Evolutionary conservation across 441 rosid genomes (phyloP).

Genomic region (Populus hybrid): DNA sequence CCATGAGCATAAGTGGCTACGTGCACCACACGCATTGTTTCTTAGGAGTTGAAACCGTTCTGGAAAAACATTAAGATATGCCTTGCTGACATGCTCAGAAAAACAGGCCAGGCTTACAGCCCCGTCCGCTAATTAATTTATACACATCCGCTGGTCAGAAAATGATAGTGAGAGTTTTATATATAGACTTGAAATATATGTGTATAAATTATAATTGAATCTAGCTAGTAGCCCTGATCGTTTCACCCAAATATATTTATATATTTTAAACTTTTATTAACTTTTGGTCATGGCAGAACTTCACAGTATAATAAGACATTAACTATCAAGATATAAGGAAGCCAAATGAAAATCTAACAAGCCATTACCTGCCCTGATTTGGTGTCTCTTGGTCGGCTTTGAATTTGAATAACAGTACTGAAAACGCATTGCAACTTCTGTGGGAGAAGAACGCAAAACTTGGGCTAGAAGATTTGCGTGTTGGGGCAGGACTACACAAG

Average conservation of each 20-base stretch:
- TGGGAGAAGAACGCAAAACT: background rate
- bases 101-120: background rate
- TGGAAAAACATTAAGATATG: background rate
- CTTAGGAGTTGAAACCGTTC: background rate
- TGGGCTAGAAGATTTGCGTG: background rate
- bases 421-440: background rate
- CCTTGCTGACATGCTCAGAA: background rate
- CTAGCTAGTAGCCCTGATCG: background rate
- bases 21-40: background rate
- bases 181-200: too few species aligned
- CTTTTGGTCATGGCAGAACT: background rate
- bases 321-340: too few species aligned
- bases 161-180: background rate
- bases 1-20: background rate
- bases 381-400: background rate
- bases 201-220: background rate
- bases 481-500: slow-evolving; percentile 45
- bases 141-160: background rate
- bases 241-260: background rate
- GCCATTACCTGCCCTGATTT: background rate
- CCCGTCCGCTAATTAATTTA: background rate
- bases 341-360: background rate
- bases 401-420: background rate
- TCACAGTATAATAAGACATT: background rate
- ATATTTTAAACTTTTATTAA: background rate